Evolutionary conservation across 2,329 filamentous ascomycete species (phyloP).

Genomic region (Hyphodiscus sp.): DNA sequence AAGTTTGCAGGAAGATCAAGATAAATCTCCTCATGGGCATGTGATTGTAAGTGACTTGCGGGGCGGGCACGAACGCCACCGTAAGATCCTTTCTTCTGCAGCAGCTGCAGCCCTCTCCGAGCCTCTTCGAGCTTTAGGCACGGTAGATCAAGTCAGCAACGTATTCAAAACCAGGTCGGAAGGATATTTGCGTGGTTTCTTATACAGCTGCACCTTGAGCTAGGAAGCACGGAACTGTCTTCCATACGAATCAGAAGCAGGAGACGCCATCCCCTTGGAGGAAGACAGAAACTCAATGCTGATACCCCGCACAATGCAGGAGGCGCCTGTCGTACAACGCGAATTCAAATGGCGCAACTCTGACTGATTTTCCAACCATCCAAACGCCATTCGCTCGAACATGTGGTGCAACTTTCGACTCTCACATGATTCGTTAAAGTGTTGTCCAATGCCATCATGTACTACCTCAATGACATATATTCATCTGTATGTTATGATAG

Average conservation of each 20-base stretch:
- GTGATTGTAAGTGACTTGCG: background rate
- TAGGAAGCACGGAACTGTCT: background rate
- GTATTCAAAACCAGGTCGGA: no score
- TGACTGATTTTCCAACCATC: constrained; percentile 4
- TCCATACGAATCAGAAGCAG: background rate
- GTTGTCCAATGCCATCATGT: background rate
- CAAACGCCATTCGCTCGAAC: constrained; percentile 7
- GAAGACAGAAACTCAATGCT: background rate
- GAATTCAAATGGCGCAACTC: background rate
- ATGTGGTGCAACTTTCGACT: constrained; percentile 9
- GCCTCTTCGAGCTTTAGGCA: no score
- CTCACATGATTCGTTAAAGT: constrained; percentile 7
- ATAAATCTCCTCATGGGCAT: background rate
- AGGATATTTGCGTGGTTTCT: no score
- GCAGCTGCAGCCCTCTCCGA: background rate
- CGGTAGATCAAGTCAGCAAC: no score
- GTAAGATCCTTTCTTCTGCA: background rate
- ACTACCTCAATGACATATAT: background rate
- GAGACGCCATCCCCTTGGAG: background rate
- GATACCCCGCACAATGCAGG: background rate
- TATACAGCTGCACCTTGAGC: no score
- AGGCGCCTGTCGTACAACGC: background rate
- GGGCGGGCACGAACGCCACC: background rate
- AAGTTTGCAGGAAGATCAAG: no score
- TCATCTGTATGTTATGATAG: background rate